phyloP scores from a whole-genome alignment of 352 stramenopile species.

The Hyaloperonospora arabidopsidis region DNA sequence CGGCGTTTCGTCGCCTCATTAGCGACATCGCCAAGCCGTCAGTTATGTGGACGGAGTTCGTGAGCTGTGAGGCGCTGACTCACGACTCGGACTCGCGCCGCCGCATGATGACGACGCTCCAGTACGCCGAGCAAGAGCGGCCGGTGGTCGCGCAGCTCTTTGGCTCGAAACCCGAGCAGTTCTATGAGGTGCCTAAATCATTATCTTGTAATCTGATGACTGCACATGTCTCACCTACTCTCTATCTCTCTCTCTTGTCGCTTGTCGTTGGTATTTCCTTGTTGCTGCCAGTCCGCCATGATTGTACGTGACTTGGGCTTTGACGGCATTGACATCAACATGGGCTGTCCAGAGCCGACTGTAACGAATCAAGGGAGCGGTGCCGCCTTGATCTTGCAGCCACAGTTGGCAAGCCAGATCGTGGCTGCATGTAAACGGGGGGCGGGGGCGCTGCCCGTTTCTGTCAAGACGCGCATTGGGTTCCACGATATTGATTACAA shows the following conservation, averaged over 20 bases:
- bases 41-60: constrained; percentile 83
- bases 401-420: constrained; percentile 53
- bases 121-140: constrained; percentile 64
- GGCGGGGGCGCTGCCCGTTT: constrained; percentile 55
- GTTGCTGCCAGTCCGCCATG: constrained; percentile 56
- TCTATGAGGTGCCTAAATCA: constrained; percentile 49
- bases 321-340: constrained; percentile 84
- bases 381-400: constrained; percentile 56
- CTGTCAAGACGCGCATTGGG: constrained; percentile 74
- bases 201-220: not conserved
- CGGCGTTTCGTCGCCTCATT: constrained; percentile 61
- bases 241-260: not conserved
- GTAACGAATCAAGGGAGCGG: constrained; percentile 77
- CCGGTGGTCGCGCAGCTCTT: constrained; percentile 78
- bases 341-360: constrained; percentile 71
- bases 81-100: constrained; percentile 47
- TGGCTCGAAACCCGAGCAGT: constrained; percentile 79
- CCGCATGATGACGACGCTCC: constrained; percentile 73
- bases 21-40: constrained; percentile 70
- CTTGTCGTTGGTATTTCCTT: too few species aligned
- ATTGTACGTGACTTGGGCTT: constrained; percentile 75
- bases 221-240: not conserved
- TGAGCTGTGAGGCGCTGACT: constrained; percentile 76
- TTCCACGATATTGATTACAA: constrained; percentile 72
- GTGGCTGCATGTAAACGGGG: constrained; percentile 60